Base-by-base conservation (phyloP, 2,329 filamentous ascomycete species). In the Harringtonia aguacate region DNA sequence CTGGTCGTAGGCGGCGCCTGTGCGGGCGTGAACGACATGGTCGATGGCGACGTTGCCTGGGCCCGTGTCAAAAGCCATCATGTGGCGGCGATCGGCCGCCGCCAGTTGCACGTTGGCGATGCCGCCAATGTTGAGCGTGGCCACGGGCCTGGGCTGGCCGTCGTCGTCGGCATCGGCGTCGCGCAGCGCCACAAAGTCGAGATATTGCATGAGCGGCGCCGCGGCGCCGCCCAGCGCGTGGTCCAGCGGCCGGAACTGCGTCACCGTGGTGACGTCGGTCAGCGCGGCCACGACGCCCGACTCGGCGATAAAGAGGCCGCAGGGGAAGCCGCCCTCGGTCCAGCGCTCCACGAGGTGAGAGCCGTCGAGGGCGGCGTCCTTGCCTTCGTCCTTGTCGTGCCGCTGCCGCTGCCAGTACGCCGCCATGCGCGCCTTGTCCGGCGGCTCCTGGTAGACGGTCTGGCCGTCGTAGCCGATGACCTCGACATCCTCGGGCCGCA, bases 21-120 rank as follows among this genome's bases (percentile, higher is more conserved):
- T 53, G 18, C 56, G 53, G 4, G 45, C 54, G 45, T 55, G 54
- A 43, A 52, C 50, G 15, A 59, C 50, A 41, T 59, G 56, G 43
- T 58, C 56, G 33, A 59, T 51, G 50, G 57, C 57, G 41, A 59
- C 56, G 36, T 59, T 59, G 28, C 47, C 55, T 34, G 44, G 56
- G 41, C 55, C 55, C 3, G 56, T 58, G 37, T 59, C 56, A 44
- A 59, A 59, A 3, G 56, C 56, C 56, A 58, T 58, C 56, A 58
- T 59, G 39, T 55, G 50, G 47, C 49, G 47, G 14, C 56, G 52
- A 35, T 58, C 55, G 20, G 45, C 41, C 18, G 57, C 45, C 14
- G 55, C 56, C 8, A 57, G 51, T 45, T 59, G 56, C 39, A 59
- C 27, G 44, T 59, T 58, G 31, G 56, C 56, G 18, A 59, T 59